Conservation (phyloP, 2,329 filamentous ascomycete genomes). For the Pezicula rhizophila region DNA sequence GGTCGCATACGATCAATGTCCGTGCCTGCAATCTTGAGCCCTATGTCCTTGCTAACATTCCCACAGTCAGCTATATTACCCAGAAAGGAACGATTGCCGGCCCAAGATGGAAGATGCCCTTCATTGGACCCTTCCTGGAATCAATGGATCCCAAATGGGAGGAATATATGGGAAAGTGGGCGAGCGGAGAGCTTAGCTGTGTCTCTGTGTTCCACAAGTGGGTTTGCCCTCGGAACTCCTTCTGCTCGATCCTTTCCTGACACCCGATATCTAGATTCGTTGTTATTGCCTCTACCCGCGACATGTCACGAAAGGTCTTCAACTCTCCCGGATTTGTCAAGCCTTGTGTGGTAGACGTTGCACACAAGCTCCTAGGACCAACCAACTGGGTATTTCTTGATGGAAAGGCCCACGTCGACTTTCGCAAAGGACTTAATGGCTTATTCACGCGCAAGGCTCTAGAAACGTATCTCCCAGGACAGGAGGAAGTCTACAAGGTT, state of each 20-base stretch:
- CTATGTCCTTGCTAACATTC: constrained; percentile 6
- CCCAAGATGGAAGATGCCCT: constrained; percentile 70
- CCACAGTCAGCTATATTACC: constrained; percentile 64
- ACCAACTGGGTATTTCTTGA: constrained; percentile 98
- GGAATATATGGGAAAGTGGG: constrained; percentile 89
- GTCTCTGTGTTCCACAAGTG: constrained; percentile 99
- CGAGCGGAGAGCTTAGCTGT: constrained; percentile 85
- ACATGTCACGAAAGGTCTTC: constrained; percentile 94
- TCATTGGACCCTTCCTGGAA: constrained; percentile 92
- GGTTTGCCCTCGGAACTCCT: constrained; percentile 21
- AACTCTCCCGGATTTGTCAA: constrained; percentile 90
- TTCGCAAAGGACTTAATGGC: constrained; percentile 91
- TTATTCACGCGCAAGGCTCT: constrained; percentile 90
- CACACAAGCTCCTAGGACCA: constrained; percentile 84
- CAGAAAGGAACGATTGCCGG: constrained; percentile 73
- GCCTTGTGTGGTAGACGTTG: constrained; percentile 91
- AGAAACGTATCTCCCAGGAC: constrained; percentile 80
- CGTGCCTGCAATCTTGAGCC: constrained; percentile 27
- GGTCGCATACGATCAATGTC: constrained; percentile 87
- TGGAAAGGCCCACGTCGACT: constrained; percentile 90
- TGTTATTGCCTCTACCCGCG: constrained; percentile 89
- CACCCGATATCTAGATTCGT: constrained; percentile 62
- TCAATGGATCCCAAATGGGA: constrained; percentile 89
- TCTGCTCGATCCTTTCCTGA: neutral
- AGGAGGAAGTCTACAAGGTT: constrained; percentile 83